A percentile compares a stretch with the other conserved stretches of the same genome.
Conservation (phyloP, 2,329 filamentous ascomycete genomes). For the Xylaria sp. region DNA sequence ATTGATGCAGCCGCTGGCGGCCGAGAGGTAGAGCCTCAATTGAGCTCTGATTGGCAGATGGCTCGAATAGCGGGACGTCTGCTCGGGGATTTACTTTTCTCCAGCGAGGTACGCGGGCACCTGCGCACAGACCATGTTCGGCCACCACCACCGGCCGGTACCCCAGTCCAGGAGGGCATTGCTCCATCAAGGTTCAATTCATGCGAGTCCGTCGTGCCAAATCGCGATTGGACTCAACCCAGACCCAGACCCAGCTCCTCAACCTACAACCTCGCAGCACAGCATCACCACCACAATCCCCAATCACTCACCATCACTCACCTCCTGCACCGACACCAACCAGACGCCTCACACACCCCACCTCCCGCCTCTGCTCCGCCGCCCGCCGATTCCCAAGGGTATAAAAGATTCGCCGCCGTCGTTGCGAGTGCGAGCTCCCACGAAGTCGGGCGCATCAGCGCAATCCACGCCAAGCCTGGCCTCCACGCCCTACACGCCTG, state of each 20-base stretch:
- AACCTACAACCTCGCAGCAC: conserved; percentile 11
- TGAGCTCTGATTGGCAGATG: conserved; percentile 27
- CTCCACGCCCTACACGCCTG: conserved; percentile 28
- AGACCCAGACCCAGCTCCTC: conserved; percentile 28
- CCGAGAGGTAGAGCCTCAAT: conserved; percentile 1
- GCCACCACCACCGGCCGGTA: not conserved
- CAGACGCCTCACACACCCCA: not conserved
- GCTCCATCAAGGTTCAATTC: conserved; percentile 21
- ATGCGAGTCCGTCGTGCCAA: conserved; percentile 32
- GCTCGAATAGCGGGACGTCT: not conserved
- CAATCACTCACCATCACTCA: conserved; percentile 2
- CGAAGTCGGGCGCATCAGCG: conserved; percentile 38
- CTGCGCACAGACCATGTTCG: conserved; percentile 17
- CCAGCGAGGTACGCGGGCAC: not conserved
- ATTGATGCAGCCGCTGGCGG: conserved; percentile 8
- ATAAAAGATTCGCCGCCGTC: not conserved
- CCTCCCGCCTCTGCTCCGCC: not conserved
- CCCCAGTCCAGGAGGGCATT: conserved; percentile 12
- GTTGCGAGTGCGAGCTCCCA: conserved; percentile 23
- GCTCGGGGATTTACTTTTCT: conserved; percentile 34
- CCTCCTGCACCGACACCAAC: conserved; percentile 13
- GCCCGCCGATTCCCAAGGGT: conserved; percentile 6
- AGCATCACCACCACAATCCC: conserved; percentile 7
- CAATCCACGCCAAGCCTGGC: conserved; percentile 36
- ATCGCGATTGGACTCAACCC: conserved; percentile 35